A percentile compares a stretch with the other conserved stretches of the same genome.
Evolutionary conservation across 768 basidiomycete species (phyloP).

Genomic region (Trametes punicea): DNA sequence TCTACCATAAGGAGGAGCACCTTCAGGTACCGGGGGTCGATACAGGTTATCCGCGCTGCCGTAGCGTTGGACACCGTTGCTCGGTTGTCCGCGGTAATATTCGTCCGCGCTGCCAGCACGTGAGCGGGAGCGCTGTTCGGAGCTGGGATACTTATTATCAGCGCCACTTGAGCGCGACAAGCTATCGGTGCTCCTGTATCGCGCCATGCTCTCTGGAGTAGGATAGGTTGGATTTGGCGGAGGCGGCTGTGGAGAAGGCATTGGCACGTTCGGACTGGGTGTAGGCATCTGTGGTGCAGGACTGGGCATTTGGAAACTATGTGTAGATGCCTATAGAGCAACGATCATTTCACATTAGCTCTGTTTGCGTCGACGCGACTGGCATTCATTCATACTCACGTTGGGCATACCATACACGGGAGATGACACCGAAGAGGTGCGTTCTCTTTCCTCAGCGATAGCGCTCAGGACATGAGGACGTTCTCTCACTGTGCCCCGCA

Average conservation of each 20-base stretch:
- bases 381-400: not conserved
- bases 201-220: constrained; percentile 1
- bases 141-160: not conserved
- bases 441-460: constrained; percentile 39
- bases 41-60: not conserved
- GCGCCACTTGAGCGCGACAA: not conserved
- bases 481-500: constrained; percentile 25
- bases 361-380: too few relatives aligned
- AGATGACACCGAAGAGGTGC: constrained; percentile 21
- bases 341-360: not conserved
- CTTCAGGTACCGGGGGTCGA: not conserved
- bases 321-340: constrained; percentile 1
- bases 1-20: constrained; percentile 1
- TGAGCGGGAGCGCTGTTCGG: not conserved
- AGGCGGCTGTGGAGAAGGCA: constrained; percentile 14
- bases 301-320: constrained; percentile 16
- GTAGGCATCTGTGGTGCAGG: constrained; percentile 14
- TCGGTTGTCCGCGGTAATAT: not conserved
- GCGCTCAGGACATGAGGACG: constrained; percentile 44
- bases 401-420: constrained; percentile 10
- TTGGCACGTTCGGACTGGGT: not conserved
- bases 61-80: not conserved
- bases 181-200: constrained; percentile 6
- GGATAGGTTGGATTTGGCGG: constrained; percentile 9
- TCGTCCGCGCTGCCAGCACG: not conserved